Evolutionary conservation across 345 rosid species (phyloP).

Genomic region (Sonneratia alba): DNA sequence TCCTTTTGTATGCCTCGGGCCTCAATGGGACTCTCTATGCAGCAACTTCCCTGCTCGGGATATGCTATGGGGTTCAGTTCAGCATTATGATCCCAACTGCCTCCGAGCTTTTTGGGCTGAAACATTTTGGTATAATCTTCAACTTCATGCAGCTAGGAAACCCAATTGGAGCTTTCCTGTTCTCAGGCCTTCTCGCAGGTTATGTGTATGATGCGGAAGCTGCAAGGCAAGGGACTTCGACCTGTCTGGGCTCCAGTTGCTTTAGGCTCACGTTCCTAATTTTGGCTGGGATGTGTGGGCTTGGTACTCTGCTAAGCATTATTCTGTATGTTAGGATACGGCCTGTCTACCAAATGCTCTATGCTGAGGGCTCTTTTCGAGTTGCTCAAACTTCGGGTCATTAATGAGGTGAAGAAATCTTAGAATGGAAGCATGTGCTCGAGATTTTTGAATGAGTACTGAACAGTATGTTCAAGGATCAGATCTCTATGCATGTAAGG

Average conservation of each 20-base stretch:
- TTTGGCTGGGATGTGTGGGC: constrained; percentile 65
- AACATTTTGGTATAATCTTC: constrained; percentile 77
- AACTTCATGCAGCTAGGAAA: constrained; percentile 72
- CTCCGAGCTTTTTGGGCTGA: constrained; percentile 89
- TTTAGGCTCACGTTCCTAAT: constrained; percentile 64
- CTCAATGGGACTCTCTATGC: constrained; percentile 43
- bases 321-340: constrained; percentile 61
- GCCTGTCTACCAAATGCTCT: constrained; percentile 89
- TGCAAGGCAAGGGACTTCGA: constrained; percentile 60
- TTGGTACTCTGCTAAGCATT: constrained; percentile 54
- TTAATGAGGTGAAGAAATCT: constrained; percentile 9
- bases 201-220: constrained; percentile 78
- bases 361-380: constrained; percentile 70
- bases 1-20: constrained; percentile 52
- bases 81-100: constrained; percentile 62
- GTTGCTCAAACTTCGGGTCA: constrained; percentile 35
- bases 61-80: constrained; percentile 66
- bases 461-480: background rate
- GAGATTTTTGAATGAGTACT: background rate
- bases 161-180: constrained; percentile 80
- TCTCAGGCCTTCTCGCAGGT: constrained; percentile 81
- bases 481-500: background rate
- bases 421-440: background rate
- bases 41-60: constrained; percentile 61
- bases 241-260: constrained; percentile 79